Evolutionary conservation across 2,329 filamentous ascomycete genomes (phyloP).

Genomic region (Neonectria coccinea): DNA sequence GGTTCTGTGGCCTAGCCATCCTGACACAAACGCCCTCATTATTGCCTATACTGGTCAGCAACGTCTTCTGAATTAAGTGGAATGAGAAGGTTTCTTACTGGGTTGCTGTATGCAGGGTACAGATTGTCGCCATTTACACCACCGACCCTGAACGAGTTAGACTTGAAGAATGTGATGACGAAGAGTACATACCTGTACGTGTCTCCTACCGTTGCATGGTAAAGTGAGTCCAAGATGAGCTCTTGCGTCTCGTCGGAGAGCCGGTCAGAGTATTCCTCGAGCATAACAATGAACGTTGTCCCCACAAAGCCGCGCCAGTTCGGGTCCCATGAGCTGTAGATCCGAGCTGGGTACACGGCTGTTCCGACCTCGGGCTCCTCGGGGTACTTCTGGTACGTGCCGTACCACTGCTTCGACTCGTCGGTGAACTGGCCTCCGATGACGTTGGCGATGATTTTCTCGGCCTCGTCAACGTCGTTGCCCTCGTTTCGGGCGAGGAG

Average conservation of each 20-base stretch:
- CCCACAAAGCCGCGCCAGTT: conserved; percentile 75
- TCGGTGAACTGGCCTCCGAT: conserved; percentile 66
- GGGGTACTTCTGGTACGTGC: conserved; percentile 64
- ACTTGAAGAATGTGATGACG: not conserved
- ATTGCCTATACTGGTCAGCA: conserved; percentile 49
- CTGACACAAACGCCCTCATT: conserved; percentile 71
- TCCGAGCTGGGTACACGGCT: conserved; percentile 59
- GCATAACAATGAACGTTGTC: conserved; percentile 67
- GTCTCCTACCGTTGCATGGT: conserved; percentile 68
- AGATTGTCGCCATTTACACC: conserved; percentile 65
- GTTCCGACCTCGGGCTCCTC: conserved; percentile 71
- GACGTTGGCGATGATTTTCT: conserved; percentile 66
- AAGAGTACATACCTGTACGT: conserved; percentile 63
- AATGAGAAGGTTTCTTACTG: conserved; percentile 45
- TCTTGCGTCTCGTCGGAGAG: conserved; percentile 51
- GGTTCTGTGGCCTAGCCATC: conserved; percentile 67
- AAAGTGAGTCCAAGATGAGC: conserved; percentile 65
- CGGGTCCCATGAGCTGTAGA: conserved; percentile 71
- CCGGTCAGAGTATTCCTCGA: conserved; percentile 68
- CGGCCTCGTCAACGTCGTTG: conserved; percentile 61
- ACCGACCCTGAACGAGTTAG: conserved; percentile 54
- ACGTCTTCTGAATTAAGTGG: rapidly evolving
- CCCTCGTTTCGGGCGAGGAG: conserved; percentile 66
- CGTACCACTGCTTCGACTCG: conserved; percentile 65
- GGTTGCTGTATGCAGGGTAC: conserved; percentile 72